Evolutionary conservation across 257 asterid genomes (phyloP), one percentile per base, ranked within the genome.

Genomic region (Nemophila menziesii): DNA sequence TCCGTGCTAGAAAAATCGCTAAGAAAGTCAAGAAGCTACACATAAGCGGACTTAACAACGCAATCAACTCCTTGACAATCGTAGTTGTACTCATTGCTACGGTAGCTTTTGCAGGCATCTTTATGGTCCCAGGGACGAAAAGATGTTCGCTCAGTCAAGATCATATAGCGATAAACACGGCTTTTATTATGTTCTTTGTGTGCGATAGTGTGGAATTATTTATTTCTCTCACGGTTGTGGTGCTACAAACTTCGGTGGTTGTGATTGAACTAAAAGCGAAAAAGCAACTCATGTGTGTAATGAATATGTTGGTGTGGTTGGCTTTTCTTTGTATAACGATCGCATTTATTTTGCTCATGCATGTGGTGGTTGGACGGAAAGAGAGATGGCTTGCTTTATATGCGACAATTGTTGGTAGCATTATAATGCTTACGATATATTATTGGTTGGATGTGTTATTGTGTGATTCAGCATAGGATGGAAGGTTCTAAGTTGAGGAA

Each of bases 31-130:
- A 73, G 23, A 75, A 71, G 11, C 80, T 75, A 63, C 85, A 75
- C 16, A 56, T 76, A 6, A 76, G 67, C 16, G 85, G 85, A 12
- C 63, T 74, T 33, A 74, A 74, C 59, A 74, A 70, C 20, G 83
- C 83, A 53, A 74, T 74, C 22, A 75, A 75, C 68, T 75, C 85
- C 0, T 77, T 69, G 4, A 75, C 85, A 0, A 68, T 75, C 4
- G 85, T 75, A 1, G 85, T 78, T 2, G 80, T 75, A 62, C 80
- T 75, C 13, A 72, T 75, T 9, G 80, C 85, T 0, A 75, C 80
- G 0, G 78, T 75, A 8, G 80, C 85, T 63, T 75, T 75, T 20
- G 85, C 80, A 0, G 85, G 80, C 22, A 72, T 75, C 16, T 75
- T 75, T 20, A 75, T 80, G 0, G 80, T 75, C 19, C 80, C 79